Conservation (phyloP, 768 basidiomycete species). For the Boletus patriciae region DNA sequence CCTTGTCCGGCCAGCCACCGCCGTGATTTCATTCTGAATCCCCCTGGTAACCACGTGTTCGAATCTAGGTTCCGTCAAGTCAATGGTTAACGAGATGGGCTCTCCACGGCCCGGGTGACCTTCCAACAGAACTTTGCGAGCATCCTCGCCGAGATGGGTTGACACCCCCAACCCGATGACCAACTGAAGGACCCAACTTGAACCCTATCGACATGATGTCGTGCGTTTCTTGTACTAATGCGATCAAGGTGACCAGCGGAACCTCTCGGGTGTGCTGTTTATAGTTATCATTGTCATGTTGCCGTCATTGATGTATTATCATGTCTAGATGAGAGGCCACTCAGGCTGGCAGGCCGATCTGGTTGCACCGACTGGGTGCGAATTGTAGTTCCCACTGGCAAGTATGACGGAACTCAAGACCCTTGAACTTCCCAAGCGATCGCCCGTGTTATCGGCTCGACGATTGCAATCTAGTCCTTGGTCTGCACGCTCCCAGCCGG, state of each 20-base stretch:
- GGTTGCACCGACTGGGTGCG: background rate
- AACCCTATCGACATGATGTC: background rate
- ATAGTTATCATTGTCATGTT: background rate
- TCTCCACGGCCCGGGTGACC: background rate
- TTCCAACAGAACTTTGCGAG: background rate
- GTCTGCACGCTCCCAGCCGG: background rate
- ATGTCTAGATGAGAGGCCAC: background rate
- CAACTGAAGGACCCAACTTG: background rate
- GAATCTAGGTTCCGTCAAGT: background rate
- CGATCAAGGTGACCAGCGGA: background rate
- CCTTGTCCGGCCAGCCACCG: background rate
- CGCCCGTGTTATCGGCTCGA: background rate
- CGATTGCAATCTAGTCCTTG: background rate
- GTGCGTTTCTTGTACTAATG: background rate
- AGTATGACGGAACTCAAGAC: background rate
- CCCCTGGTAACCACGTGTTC: background rate
- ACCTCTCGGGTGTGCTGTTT: background rate
- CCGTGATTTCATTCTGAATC: background rate
- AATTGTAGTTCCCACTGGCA: background rate
- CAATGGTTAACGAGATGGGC: background rate
- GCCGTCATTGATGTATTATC: background rate
- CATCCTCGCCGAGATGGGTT: background rate
- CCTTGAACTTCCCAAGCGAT: background rate
- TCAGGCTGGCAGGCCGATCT: background rate
- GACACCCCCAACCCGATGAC: background rate